A percentile compares a stretch with the other conserved stretches of the same genome.
Evolutionary conservation across 805 yeast genomes (phyloP).

Genomic region (Saccharomycopsis amapae): DNA sequence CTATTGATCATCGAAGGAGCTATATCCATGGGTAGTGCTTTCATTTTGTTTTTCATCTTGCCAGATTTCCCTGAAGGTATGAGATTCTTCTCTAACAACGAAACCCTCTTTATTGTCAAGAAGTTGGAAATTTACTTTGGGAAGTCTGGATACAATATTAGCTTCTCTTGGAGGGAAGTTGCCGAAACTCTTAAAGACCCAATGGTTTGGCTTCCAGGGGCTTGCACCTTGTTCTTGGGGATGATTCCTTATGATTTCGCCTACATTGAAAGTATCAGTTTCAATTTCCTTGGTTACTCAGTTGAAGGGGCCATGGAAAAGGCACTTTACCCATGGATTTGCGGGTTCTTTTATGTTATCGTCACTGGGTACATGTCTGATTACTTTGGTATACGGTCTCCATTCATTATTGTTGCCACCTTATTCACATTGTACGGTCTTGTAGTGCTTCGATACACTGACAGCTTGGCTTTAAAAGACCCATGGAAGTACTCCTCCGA

Average conservation of each 20-base stretch:
- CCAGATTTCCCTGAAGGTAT: slow-evolving; percentile 45
- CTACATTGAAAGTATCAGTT: slow-evolving; percentile 49
- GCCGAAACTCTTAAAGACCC: slow-evolving; percentile 48
- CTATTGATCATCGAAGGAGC: slow-evolving; percentile 43
- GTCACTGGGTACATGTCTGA: slow-evolving; percentile 48
- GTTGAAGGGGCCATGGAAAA: background rate
- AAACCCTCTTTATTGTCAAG: slow-evolving; percentile 30
- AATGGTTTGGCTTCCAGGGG: slow-evolving; percentile 47
- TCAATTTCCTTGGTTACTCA: background rate
- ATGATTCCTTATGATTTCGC: slow-evolving; percentile 72
- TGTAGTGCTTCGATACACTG: slow-evolving; percentile 29
- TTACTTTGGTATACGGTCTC: slow-evolving; percentile 30
- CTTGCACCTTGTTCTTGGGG: slow-evolving; percentile 47
- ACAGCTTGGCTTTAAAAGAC: slow-evolving; percentile 22
- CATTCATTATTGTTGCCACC: slow-evolving; percentile 24
- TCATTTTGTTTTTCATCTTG: slow-evolving; percentile 33
- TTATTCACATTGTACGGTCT: slow-evolving; percentile 42
- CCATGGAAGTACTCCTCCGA: slow-evolving; percentile 53
- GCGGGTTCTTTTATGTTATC: background rate
- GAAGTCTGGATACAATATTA: slow-evolving; percentile 41
- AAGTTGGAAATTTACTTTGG: slow-evolving; percentile 22
- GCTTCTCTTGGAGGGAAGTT: slow-evolving; percentile 40
- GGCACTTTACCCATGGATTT: background rate
- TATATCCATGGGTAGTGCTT: slow-evolving; percentile 27
- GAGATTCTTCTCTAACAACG: slow-evolving; percentile 34